A percentile compares a stretch with the other conserved stretches of the same genome.
These are phyloP conservation scores for Saccharomycopsis javanensis DNA, from an alignment of 805 yeast genomes.

Conservation along the genomic window DNA sequence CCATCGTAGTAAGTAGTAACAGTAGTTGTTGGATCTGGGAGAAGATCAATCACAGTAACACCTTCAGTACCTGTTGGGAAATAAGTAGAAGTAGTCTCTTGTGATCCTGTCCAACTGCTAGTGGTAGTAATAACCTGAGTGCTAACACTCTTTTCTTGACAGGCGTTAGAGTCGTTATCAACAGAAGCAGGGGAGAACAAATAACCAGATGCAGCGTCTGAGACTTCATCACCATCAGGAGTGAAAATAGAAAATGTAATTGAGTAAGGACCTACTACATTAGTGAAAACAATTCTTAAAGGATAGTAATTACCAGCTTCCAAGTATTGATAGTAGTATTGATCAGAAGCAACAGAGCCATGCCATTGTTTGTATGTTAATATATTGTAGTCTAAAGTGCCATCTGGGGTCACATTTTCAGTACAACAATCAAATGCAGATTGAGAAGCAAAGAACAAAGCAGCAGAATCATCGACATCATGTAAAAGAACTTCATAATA, in stretches of 20 bases:
- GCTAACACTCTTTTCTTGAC: not conserved
- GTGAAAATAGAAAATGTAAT: constrained; percentile 15
- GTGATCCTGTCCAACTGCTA: constrained; percentile 6
- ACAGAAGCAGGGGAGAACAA: not conserved
- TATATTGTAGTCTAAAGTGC: not conserved
- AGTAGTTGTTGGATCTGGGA: too few relatives aligned
- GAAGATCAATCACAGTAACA: not conserved
- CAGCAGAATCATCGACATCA: not conserved
- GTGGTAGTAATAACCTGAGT: not conserved
- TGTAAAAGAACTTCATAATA: not conserved
- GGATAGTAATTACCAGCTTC: constrained; percentile 26
- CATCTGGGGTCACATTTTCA: not conserved
- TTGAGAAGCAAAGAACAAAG: not conserved
- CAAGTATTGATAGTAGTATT: constrained; percentile 11
- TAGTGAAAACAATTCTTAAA: constrained; percentile 23
- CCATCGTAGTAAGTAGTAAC: too few relatives aligned
- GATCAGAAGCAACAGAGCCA: not conserved
- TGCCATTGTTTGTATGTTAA: not conserved
- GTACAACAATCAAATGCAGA: not conserved
- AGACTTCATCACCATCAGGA: constrained; percentile 5
- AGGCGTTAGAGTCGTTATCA: not conserved
- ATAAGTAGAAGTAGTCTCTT: not conserved
- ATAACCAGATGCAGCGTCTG: not conserved
- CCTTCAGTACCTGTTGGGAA: not conserved
- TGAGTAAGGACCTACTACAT: constrained; percentile 18